Evolutionary conservation across 192 early-diverging fungal genomes (phyloP), one percentile per base, ranked within the genome.

Genomic region (Borealophlyctis nickersoniae): DNA sequence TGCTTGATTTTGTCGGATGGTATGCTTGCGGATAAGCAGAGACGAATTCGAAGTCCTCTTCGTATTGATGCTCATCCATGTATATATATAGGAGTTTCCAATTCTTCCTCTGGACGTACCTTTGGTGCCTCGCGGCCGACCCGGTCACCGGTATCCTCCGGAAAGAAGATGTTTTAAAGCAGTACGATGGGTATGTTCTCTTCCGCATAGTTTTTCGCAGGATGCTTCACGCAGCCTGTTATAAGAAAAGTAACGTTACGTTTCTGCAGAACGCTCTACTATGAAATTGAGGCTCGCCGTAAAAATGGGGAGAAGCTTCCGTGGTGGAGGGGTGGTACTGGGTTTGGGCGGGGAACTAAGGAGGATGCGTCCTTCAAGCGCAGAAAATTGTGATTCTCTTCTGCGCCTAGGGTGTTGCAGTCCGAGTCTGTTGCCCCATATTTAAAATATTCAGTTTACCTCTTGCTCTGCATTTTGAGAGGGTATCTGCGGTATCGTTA

Each of bases 61-160:
- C n/a, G n/a, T n/a, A n/a, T n/a, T n/a, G n/a, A n/a, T n/a, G n/a
- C n/a, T n/a, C n/a, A n/a, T n/a, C n/a, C n/a, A n/a, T n/a, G n/a
- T n/a, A n/a, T n/a, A n/a, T n/a, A n/a, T n/a, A n/a, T n/a, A 19
- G 7, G 39, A 62, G 36, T 49, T 62, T 62, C 31, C 60, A 62
- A 36, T 2, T 62, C 39, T 62, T 62, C 48, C 48, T 62, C 24
- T 62, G 60, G 60, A 49, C 60, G 2, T 62, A 45, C 60, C 32
- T 62, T 36, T 62, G 60, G 60, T 19, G 24, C 3, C 36, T 62
- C 28, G 60, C 60, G 48, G 60, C 60, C 3, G 60, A 50, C 26
- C 9, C 48, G 26, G 58, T 26, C 30, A 23, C 7, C 24, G 60
- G 60, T 13, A 49, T 62, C 4, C 30, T 62, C 26, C 1, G 5